Evolutionary conservation across 495 filamentous ascomycete genomes (phyloP), one percentile per base, ranked within the genome.

Genomic region (Annulohypoxylon stygium): DNA sequence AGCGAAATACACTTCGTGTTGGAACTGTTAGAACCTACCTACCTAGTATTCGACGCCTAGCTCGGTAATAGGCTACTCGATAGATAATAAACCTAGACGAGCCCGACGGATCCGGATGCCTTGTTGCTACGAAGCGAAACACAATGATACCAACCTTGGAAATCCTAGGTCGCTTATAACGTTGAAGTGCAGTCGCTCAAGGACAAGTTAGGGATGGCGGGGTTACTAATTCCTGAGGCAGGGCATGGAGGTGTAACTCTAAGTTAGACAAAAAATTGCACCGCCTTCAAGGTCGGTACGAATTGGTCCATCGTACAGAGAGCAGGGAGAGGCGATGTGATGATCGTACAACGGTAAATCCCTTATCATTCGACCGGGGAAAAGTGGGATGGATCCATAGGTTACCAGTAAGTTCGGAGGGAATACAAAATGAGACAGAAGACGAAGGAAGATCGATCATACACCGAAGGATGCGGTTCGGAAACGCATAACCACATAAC

Each of bases 381-480:
- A 37, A 20, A n/a, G 50, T 33, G 25, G 11, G 11, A 54, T 54
- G 50, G 50, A 4, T 23, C 33, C 6, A 37, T 12, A 36, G 33
- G 53, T 55, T 4, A n/a, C 53, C 16, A 9, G 33, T 9, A 26
- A 37, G 20, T 30, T 30, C 30, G 30, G 30, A 30, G 30, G 5
- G 30, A 1, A 30, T 43, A 26, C 30, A 37, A 60, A 30, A 60
- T 26, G 18, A 25, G 20, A 43, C 7, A 25, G 36, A 60, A 60
- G 12, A 60, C 12, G 26, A 34, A 60, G 20, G 57, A 43, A 60
- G 57, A 39, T n/a, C 20, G 20, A 26, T 30, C 14, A 43, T 11
- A 41, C 57, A 43, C 36, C 57, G 57, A 41, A 60, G 57, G 57
- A 60, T 60, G 57, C 36, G 57, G 57, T 41, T 60, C 57, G 57